A percentile compares a stretch with the other conserved stretches of the same genome.
These are phyloP conservation scores for Fermentozyma sake DNA, from an alignment of 1,139 yeast genomes.

Conservation along the genomic window DNA sequence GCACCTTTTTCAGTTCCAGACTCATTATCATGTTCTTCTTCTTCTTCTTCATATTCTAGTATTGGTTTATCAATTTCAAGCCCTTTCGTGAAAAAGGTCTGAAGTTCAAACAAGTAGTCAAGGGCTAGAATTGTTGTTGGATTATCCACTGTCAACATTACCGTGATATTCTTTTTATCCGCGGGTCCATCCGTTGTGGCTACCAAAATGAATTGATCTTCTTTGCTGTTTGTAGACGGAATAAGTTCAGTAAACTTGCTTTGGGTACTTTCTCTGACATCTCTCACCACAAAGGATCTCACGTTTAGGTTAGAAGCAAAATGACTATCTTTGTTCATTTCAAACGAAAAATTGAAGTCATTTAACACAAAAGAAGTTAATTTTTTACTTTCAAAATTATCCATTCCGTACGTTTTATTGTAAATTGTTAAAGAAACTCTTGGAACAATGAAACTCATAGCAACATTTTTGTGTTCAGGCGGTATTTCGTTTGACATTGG, in stretches of 20 bases:
- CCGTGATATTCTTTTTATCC: conserved; percentile 41
- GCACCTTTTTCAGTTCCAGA: conserved; percentile 7
- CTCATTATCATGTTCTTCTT: conserved; percentile 5
- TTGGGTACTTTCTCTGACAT: conserved; percentile 55
- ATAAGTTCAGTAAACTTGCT: conserved; percentile 78
- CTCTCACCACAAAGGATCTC: conserved; percentile 73
- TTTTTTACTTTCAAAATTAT: conserved; percentile 35
- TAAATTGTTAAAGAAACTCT: conserved; percentile 61
- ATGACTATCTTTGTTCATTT: conserved; percentile 51
- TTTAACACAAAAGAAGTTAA: conserved; percentile 65
- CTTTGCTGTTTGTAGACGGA: conserved; percentile 61
- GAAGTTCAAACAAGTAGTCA: conserved; percentile 79
- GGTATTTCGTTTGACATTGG: conserved; percentile 10
- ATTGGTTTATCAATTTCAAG: conserved; percentile 18
- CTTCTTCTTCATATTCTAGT: conserved; percentile 13
- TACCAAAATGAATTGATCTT: conserved; percentile 68
- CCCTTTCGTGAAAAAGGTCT: conserved; percentile 53
- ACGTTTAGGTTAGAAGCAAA: conserved; percentile 60
- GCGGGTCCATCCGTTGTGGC: conserved; percentile 39
- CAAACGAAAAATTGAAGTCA: conserved; percentile 48
- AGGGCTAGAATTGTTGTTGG: conserved; percentile 80
- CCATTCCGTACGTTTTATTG: conserved; percentile 46
- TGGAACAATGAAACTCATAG: conserved; percentile 56
- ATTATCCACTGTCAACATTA: conserved; percentile 66
- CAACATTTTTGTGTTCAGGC: conserved; percentile 36